Evolutionary conservation across 2,329 filamentous ascomycete species (phyloP), one percentile per base, ranked within the genome.

Genomic region (Pseudocercospora crystallina): DNA sequence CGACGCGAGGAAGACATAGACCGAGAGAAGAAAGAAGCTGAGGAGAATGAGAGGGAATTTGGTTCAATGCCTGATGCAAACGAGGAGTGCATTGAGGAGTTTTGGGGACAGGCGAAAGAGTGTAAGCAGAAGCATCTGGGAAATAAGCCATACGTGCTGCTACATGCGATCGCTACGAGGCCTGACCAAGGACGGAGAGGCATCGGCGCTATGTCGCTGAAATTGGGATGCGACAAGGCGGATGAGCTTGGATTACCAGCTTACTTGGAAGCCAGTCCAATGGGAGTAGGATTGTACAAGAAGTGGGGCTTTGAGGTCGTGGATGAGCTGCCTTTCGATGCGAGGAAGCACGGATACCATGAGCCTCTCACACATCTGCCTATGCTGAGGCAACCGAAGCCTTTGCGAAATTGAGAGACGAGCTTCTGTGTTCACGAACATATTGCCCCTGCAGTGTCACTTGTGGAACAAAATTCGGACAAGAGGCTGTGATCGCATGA

Each of bases 161-260:
- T 68, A 30, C 59, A 63, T 11, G 54, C 68, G 7, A 53, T 73
- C 12, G 61, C 53, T 1, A 74, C 71, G 20, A 65, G 70, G 51
- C 72, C 72, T 0, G 65, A 66, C 2, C 66, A 75, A 29, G 71
- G 71, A 13, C 55, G 71, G 2, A 65, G 66, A 31, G 74, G 74
- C 0, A 69, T 73, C 3, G 74, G 66, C 0, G 63, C 44, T 2
- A 52, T 72, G 53, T 53, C 71, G 20, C 32, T 76, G 52, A 54
- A 71, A 13, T 71, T 68, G 67, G 74, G 73, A 0, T 31, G 71
- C 10, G 53, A 66, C 29, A 64, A 69, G 46, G 74, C 72, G 30
- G 73, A 76, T 57, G 52, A 63, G 39, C 57, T 70, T 41, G 67
- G 68, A 0, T 33, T 75, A 41, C 59, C 62, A 11, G 61, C 60